Base-by-base conservation (phyloP, 225 moss, liverwort and hornwort genomes). In the Polytrichum formosum region DNA sequence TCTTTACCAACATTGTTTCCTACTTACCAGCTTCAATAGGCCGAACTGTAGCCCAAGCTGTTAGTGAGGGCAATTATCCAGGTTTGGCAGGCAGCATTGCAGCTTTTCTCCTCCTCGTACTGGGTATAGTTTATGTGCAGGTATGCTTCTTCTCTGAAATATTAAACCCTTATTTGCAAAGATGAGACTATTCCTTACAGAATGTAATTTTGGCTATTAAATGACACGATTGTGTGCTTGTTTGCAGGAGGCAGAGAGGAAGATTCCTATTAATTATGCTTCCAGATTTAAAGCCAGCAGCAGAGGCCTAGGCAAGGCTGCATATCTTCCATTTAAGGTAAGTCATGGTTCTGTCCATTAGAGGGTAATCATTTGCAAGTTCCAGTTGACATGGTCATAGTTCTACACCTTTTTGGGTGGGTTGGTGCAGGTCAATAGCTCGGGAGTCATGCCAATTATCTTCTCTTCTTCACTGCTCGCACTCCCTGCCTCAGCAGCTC, bases 101-200 rank as follows among this genome's bases (percentile, higher is more conserved):
- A 25, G 91, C 74, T 1, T 97, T 97, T 82, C 83, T 94, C 67
- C 79, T 92, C 20, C 87, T 97, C 66, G 96, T 96, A 63, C 81
- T 96, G 66, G 96, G 96, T 53, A 97, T 97, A 62, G 97, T 97
- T 10, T 97, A 97, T 74, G 97, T 97, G 55, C 97, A 97, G 92
- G 92, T 94, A 68, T 18, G 76, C 25, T 55, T 33, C 5, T 27
- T 73, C 53, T 28, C 56, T 67, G 26, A 13, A 8, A 53, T 53
- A 7, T 18, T 30, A 35, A 17, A 63, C 28, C 6, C 62, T 46
- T 46, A 13, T 71, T 28, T 29, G 30, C 25, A 6, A 6, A 58
- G 21, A 58, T 58, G 58, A 20, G 46, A 13, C 13, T 46, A 46
- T 46, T 46, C 4, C 2, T 2, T 46, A 3, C 2, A 46, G 13